A percentile compares a stretch with the other conserved stretches of the same genome.
Evolutionary conservation across 352 stramenopile genomes (phyloP).

Genomic region (Phytophthora sp.): DNA sequence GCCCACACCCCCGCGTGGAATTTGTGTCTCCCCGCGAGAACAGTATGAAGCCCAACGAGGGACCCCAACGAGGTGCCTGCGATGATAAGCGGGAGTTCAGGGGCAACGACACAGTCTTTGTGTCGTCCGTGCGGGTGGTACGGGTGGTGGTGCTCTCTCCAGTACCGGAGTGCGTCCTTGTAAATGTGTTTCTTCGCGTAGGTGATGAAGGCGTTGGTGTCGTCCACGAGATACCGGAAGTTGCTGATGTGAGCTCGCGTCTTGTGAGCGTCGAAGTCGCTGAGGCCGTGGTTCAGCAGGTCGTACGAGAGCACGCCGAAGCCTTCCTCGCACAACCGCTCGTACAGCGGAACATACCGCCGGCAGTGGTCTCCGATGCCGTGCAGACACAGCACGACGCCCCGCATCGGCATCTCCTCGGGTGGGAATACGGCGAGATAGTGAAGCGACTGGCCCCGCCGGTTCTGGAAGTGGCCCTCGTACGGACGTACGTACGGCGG

Average conservation of each 20-base stretch:
- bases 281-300: conserved; percentile 53
- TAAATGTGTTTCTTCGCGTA: conserved; percentile 38
- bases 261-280: conserved; percentile 39
- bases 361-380: conserved; percentile 60
- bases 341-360: conserved; percentile 51
- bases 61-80: conserved; percentile 44
- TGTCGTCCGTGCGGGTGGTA: conserved; percentile 28
- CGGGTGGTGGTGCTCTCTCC: conserved; percentile 34
- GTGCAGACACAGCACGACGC: conserved; percentile 59
- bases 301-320: conserved; percentile 66
- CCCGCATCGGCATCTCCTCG: conserved; percentile 32
- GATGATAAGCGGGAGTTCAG: conserved; percentile 34
- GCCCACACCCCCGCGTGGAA: conserved; percentile 40
- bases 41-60: conserved; percentile 40
- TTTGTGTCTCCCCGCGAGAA: conserved; percentile 44
- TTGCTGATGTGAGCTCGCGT: conserved; percentile 34
- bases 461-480: conserved; percentile 52
- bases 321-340: conserved; percentile 43
- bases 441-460: conserved; percentile 45
- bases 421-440: conserved; percentile 56
- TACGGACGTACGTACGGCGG: conserved; percentile 26
- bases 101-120: conserved; percentile 6
- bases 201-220: conserved; percentile 44
- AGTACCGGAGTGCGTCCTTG: conserved; percentile 27
- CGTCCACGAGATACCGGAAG: conserved; percentile 41